phyloP scores from a whole-genome alignment of 164 flowering plant species.

The Brasenia schreberi region DNA sequence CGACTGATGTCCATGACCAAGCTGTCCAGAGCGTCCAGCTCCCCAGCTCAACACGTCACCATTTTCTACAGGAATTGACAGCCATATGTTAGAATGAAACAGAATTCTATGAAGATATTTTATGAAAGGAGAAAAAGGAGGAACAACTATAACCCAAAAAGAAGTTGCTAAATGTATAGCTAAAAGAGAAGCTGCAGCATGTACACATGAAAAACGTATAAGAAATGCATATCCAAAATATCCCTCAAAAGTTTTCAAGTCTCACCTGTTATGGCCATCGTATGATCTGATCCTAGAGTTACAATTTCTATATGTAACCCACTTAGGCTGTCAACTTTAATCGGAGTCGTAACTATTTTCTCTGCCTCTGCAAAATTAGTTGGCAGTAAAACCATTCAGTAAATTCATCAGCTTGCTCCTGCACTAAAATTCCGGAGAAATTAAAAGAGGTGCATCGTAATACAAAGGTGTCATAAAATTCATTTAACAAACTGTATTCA shows the following conservation, averaged over 20 bases:
- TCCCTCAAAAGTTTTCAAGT: background rate
- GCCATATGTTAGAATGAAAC: no score
- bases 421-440: no score
- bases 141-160: no score
- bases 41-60: conserved; percentile 93
- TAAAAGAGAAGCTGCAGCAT: no score
- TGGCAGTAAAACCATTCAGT: no score
- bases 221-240: background rate
- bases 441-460: no score
- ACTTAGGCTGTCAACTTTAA: conserved; percentile 47
- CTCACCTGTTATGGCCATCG: conserved; percentile 81
- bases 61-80: conserved; percentile 25
- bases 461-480: no score
- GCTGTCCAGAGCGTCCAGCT: conserved; percentile 77
- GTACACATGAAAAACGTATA: background rate
- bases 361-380: conserved; percentile 41
- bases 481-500: no score
- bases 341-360: conserved; percentile 42
- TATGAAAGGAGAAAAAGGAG: no score
- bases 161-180: no score
- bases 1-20: conserved; percentile 79
- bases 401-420: no score
- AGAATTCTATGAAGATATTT: no score
- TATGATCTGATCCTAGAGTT: conserved; percentile 83
- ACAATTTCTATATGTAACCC: conserved; percentile 46